Conservation (phyloP, 1,284 basidiomycete species). For the Irpex lacteus region DNA sequence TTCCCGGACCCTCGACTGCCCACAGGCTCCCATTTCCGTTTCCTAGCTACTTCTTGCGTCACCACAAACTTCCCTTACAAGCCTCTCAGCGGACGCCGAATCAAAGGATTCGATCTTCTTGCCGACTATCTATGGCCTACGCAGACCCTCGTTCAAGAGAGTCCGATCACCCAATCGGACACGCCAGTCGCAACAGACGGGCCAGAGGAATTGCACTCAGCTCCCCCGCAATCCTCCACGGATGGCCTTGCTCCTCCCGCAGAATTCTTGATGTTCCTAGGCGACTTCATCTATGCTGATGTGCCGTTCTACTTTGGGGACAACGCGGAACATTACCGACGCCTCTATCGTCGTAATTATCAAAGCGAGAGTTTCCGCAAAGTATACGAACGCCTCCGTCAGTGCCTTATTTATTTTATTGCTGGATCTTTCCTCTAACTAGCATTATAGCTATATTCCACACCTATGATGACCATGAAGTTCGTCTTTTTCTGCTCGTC, state of each 20-base stretch:
- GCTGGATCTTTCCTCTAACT: constrained; percentile 2
- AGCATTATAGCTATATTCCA: constrained; percentile 53
- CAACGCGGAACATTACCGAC: constrained; percentile 51
- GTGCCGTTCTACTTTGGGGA: constrained; percentile 65
- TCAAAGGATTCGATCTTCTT: constrained; percentile 69
- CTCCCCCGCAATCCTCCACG: constrained; percentile 3
- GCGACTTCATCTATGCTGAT: constrained; percentile 79
- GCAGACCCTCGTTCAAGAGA: not conserved
- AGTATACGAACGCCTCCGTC: constrained; percentile 65
- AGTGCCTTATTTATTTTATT: constrained; percentile 28
- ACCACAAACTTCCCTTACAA: constrained; percentile 67
- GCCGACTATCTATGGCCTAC: constrained; percentile 46
- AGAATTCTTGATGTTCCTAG: constrained; percentile 64
- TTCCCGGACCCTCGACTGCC: constrained; percentile 64
- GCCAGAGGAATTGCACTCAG: not conserved
- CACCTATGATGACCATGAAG: constrained; percentile 71
- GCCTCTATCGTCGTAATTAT: constrained; percentile 67
- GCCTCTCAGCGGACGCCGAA: constrained; percentile 48
- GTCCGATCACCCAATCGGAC: not conserved
- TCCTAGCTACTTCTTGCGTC: constrained; percentile 62
- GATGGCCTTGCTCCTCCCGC: constrained; percentile 23
- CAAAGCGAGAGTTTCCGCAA: constrained; percentile 62
- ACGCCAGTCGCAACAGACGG: constrained; percentile 4
- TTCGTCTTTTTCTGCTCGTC: constrained; percentile 21
- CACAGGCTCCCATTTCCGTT: constrained; percentile 57